A percentile compares a stretch with the other conserved stretches of the same genome.
Conservation (phyloP, 345 rosid species). For the Dipteronia sinensis region DNA sequence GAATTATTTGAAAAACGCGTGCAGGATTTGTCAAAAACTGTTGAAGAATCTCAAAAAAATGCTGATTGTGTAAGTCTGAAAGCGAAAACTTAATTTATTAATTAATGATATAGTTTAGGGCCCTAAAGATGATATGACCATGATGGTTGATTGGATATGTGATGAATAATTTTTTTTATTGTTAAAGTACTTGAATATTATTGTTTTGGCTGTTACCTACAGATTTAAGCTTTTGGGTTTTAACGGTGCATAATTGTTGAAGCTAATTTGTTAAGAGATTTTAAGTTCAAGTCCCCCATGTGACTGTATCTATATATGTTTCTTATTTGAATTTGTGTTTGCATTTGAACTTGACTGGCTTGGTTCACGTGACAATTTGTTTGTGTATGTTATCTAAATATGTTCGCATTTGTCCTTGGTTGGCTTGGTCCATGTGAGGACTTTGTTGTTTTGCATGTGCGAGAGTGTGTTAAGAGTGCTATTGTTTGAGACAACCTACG, state of each 20-base stretch:
- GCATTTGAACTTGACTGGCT: background rate
- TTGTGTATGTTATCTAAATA: background rate
- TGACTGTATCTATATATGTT: background rate
- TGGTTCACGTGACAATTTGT: background rate
- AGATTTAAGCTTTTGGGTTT: background rate
- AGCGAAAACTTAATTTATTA: constrained; percentile 1
- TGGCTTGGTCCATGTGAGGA: background rate
- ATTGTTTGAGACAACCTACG: background rate
- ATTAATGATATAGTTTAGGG: background rate
- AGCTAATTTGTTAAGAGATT: background rate
- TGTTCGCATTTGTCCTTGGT: background rate
- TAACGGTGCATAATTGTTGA: background rate
- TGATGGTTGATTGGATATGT: background rate
- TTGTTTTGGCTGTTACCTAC: background rate
- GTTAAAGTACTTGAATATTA: background rate
- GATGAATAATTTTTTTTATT: background rate
- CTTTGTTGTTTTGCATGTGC: background rate
- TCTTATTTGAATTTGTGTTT: background rate
- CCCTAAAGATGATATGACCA: background rate
- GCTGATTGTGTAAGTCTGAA: constrained; percentile 53
- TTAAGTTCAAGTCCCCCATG: background rate
- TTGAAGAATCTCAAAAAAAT: constrained; percentile 77
- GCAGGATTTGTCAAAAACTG: constrained; percentile 71
- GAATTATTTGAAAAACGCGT: constrained; percentile 76
- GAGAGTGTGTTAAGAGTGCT: background rate